Evolutionary conservation across 106 monocot genomes (phyloP).

Genomic region (Allium fistulosum): DNA sequence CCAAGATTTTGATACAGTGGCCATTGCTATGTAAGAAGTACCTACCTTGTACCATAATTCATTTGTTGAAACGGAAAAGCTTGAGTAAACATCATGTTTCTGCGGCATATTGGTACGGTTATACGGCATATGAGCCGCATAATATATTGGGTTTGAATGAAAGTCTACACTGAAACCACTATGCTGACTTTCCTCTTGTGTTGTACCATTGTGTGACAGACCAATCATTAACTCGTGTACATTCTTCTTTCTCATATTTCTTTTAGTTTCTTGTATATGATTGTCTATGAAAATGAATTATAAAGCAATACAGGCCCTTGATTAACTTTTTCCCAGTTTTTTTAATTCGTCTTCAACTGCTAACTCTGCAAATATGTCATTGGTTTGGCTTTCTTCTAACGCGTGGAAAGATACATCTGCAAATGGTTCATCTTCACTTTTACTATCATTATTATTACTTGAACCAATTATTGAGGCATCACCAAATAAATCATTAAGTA

Average conservation of each 20-base stretch:
- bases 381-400: too few relatives aligned
- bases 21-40: conserved; percentile 68
- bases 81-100: conserved; percentile 53
- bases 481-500: conserved; percentile 72
- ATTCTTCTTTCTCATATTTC: conserved; percentile 9
- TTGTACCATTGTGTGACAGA: conserved; percentile 28
- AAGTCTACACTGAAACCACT: conserved; percentile 23
- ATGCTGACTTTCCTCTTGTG: conserved; percentile 18
- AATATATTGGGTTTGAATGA: conserved; percentile 24
- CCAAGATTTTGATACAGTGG: conserved; percentile 68
- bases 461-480: conserved; percentile 16
- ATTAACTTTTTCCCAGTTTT: neutral
- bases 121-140: conserved; percentile 40
- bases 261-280: conserved; percentile 5
- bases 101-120: conserved; percentile 17
- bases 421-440: conserved; percentile 68
- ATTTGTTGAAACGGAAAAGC: conserved; percentile 39
- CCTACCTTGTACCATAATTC: conserved; percentile 63
- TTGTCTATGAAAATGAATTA: conserved; percentile 38
- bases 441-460: conserved; percentile 10
- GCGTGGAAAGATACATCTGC: conserved; percentile 91
- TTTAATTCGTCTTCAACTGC: conserved; percentile 44
- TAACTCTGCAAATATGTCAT: conserved; percentile 79
- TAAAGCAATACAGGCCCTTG: conserved; percentile 40
- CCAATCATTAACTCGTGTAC: conserved; percentile 64